These are phyloP conservation scores for Auricularia sp. DNA, from an alignment of 768 basidiomycete genomes.

Conservation along the genomic window DNA sequence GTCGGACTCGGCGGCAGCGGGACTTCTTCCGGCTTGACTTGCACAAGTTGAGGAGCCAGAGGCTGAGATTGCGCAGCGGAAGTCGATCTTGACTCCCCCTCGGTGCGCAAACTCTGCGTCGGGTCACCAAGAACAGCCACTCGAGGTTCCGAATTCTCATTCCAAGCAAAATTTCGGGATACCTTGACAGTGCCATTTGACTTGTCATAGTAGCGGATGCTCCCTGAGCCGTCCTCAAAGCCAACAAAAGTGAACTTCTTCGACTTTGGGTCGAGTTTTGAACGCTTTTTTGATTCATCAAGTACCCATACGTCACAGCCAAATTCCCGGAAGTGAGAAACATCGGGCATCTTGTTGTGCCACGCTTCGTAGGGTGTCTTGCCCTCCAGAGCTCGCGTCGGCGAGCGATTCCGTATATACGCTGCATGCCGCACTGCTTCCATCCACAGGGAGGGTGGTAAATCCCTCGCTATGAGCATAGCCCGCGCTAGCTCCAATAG, in stretches of 20 bases:
- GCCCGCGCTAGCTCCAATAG: slow-evolving; percentile 13
- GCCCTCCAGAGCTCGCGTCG: slow-evolving; percentile 12
- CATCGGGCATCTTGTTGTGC: slow-evolving; percentile 11
- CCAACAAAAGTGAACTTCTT: slow-evolving; percentile 8
- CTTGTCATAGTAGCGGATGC: slow-evolving; percentile 8
- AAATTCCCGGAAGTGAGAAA: slow-evolving; percentile 11
- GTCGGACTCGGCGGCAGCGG: no score
- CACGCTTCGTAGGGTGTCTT: slow-evolving; percentile 14
- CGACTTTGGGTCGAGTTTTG: slow-evolving; percentile 8
- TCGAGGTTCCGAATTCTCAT: no score
- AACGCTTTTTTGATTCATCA: not conserved
- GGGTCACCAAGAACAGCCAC: no score
- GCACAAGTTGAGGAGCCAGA: no score
- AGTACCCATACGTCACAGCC: slow-evolving; percentile 11
- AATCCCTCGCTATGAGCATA: slow-evolving; percentile 10
- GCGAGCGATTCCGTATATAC: slow-evolving; percentile 12
- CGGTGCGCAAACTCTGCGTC: no score
- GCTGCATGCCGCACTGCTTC: slow-evolving; percentile 12
- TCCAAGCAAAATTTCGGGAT: slow-evolving; percentile 1
- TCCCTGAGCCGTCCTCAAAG: slow-evolving; percentile 8
- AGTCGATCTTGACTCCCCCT: no score
- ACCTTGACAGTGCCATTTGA: not conserved
- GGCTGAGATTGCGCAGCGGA: no score
- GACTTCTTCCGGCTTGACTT: no score
- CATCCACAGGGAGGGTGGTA: slow-evolving; percentile 9